Conservation (phyloP, 176 grass and related monocot species). For the Paspalum vaginatum region DNA sequence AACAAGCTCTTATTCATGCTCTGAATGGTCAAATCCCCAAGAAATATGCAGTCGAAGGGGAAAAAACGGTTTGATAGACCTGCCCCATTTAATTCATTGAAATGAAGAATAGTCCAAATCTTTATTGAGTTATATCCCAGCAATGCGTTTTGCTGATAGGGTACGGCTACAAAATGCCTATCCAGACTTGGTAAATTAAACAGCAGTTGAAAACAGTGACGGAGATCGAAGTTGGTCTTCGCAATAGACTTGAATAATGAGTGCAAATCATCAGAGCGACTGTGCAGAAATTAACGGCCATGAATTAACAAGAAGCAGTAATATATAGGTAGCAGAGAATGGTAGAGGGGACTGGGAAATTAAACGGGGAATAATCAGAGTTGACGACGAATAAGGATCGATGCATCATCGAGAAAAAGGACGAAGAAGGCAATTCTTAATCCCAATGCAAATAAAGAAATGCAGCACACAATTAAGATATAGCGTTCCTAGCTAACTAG, state of each 20-base stretch:
- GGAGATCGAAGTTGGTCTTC: background rate
- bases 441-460: background rate
- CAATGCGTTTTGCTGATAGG: background rate
- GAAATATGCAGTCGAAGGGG: background rate
- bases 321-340: background rate
- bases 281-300: background rate
- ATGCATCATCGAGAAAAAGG: background rate
- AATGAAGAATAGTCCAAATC: background rate
- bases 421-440: background rate
- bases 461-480: background rate
- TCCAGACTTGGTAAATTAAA: background rate
- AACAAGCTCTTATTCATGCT: background rate
- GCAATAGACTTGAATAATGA: background rate
- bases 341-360: no score
- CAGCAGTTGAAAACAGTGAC: background rate
- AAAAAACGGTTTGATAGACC: background rate
- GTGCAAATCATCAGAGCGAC: background rate
- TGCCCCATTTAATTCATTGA: background rate
- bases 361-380: no score
- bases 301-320: slow-evolving; percentile 17
- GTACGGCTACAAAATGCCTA: background rate
- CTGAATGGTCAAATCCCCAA: background rate
- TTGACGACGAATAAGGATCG: no score
- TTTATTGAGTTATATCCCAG: background rate
- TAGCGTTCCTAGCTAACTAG: no score